Evolutionary conservation across 441 rosid species (phyloP), one percentile per base, ranked within the genome.

Genomic region (Lepidium campestre): DNA sequence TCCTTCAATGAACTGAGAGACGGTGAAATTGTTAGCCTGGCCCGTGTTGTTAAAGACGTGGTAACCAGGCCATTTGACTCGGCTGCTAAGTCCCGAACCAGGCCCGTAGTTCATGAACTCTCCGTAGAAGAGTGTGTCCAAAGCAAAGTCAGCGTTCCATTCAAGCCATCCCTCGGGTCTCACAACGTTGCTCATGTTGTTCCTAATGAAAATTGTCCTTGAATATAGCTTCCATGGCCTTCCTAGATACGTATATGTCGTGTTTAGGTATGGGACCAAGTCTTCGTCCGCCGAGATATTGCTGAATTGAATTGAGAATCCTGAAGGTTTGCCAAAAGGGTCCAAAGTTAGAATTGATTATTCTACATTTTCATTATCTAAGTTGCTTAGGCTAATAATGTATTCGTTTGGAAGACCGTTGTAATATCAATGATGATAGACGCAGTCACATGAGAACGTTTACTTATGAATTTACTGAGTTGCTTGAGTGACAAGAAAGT

Each of bases 181-280:
- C 41, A 93, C 72, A 1, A 50, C 85, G 36, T 73, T 27, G 57
- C 83, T 77, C 46, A 93, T 58, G 62, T 83, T 82, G 1, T 91
- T 81, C 44, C 86, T 84, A 84, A 93, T 81, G 57, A 91, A 45
- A 4, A 93, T 46, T 15, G 96, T 80, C 71, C 97, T 87, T 2
- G 99, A 93, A 52, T 69, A 87, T 2, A 62, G 65, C 76, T 93
- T 93, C 99, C 99, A 93, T 2, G 99, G 99, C 62, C 99, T 71
- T 1, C 99, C 99, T 1, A 93, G 81, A 72, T 76, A 93, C 8
- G 96, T 85, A 14, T 20, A 40, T 10, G 94, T 82, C 5, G 87
- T 52, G 79, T 86, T 90, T 27, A 69, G 71, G 31, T 57, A 70
- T 1, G 88, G 88, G 7, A 75, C 48, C 27, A 88, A 81, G 31